Conservation (phyloP, 2,329 filamentous ascomycete genomes). For the Coniochaeta sp. region DNA sequence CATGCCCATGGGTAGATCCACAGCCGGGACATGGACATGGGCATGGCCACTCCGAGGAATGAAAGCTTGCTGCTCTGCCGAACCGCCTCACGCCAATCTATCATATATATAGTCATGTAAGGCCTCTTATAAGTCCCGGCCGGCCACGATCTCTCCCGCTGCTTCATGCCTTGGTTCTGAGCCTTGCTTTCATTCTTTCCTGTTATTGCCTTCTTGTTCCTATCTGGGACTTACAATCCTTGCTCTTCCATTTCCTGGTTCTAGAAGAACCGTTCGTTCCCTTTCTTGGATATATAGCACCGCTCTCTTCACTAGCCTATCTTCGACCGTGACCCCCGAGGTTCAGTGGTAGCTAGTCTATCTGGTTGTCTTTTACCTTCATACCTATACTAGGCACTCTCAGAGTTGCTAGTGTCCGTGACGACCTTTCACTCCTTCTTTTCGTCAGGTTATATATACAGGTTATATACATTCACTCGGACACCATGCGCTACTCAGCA, state of each 20-base stretch:
- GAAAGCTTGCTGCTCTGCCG: neutral
- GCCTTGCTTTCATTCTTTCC: neutral
- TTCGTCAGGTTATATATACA: neutral
- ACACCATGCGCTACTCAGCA: constrained; percentile 8
- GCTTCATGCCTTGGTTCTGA: constrained; percentile 1
- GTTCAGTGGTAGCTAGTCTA: constrained; percentile 1
- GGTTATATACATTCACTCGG: neutral
- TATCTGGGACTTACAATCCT: neutral
- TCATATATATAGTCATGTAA: constrained; percentile 1
- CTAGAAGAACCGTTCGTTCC: neutral
- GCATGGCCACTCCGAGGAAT: neutral
- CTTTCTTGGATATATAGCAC: neutral
- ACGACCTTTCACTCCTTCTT: neutral
- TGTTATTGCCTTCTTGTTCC: neutral
- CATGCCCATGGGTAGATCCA: neutral
- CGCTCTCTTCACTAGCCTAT: neutral
- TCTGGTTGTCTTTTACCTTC: neutral
- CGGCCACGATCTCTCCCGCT: neutral
- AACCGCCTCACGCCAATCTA: neutral
- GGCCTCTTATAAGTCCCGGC: neutral
- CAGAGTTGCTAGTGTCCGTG: too few relatives aligned
- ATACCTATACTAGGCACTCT: neutral
- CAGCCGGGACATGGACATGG: constrained; percentile 4
- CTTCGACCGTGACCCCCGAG: neutral
- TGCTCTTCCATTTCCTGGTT: neutral